Evolutionary conservation across 306 rosid species (phyloP).

Genomic region (Prunus kanzakura): DNA sequence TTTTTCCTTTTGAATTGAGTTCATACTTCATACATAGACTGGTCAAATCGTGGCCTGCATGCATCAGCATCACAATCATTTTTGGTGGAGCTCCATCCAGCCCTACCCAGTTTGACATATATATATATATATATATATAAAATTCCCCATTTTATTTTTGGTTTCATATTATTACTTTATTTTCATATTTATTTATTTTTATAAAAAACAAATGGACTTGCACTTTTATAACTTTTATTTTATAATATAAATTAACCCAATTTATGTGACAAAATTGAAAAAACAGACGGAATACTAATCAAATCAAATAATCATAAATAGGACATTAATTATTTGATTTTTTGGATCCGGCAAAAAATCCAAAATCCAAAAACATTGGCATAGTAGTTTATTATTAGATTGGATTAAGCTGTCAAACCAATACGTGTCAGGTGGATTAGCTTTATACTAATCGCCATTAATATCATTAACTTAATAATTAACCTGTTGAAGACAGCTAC

Average conservation of each 20-base stretch:
- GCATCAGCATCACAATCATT: not conserved
- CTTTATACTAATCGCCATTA: conserved; percentile 4
- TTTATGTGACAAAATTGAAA: not conserved
- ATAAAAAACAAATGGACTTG: no score
- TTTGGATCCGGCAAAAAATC: not conserved
- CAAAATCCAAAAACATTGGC: not conserved
- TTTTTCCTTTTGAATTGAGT: not conserved
- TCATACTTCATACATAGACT: not conserved
- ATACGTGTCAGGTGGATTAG: not conserved
- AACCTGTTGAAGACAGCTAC: not conserved
- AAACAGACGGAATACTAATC: not conserved
- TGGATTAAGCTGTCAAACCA: not conserved
- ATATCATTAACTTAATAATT: not conserved
- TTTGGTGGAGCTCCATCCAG: not conserved
- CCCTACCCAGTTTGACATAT: not conserved
- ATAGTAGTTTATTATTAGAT: not conserved
- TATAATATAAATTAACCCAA: no score
- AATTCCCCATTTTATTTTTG: not conserved
- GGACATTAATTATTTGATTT: not conserved
- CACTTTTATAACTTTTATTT: no score
- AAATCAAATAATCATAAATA: not conserved
- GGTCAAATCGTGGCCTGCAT: not conserved
- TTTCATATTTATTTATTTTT: no score
- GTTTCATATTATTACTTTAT: not conserved
- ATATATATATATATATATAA: not conserved